Evolutionary conservation across 345 rosid genomes (phyloP), one percentile per base, ranked within the genome.

Genomic region (Eucalyptus leucophloia): DNA sequence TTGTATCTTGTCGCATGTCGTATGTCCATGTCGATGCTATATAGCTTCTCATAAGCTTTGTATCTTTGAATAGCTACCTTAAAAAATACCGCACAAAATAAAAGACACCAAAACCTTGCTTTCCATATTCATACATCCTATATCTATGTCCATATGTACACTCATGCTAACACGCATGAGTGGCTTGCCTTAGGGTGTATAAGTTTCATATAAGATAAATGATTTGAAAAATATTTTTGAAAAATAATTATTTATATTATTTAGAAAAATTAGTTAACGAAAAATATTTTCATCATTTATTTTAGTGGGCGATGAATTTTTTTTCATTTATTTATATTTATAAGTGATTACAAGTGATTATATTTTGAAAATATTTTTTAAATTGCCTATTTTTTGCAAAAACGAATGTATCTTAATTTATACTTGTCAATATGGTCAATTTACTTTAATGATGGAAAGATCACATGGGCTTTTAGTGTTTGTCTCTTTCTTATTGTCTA

Each of bases 1-100:
- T 51, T 0, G 2, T 51, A 7, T 51, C 9, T 9, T 7, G 0
- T 50, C 8, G 3, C 8, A 0, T 51, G 23, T 51, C 9, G 2
- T 3, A 0, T 51, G 2, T 18, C 9, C 4, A 51, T 51, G 23
- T 18, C 1, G 0, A 51, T 51, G 4, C 9, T 51, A 18, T 51
- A 51, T 51, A 51, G 4, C 23, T 60, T 60, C 32, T 13, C 72
- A 62, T n/a, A 65, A n/a, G 37, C 37, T 65, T n/a, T 2, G 5
- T n/a, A 8, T 65, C 19, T 65, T 14, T n/a, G 34, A 65, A 65
- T 65, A 7, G 37, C 72, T n/a, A n/a, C 19, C 72, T 65, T 30
- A 60, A 14, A 65, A 32, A 8, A n/a, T 65, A 30, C 37, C 7
- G 32, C 72, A 30, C 18, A 16, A 30, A 30, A 65, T 65, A 14